Evolutionary conservation across 768 basidiomycete genomes (phyloP).

Genomic region (Tylopilus sp.): DNA sequence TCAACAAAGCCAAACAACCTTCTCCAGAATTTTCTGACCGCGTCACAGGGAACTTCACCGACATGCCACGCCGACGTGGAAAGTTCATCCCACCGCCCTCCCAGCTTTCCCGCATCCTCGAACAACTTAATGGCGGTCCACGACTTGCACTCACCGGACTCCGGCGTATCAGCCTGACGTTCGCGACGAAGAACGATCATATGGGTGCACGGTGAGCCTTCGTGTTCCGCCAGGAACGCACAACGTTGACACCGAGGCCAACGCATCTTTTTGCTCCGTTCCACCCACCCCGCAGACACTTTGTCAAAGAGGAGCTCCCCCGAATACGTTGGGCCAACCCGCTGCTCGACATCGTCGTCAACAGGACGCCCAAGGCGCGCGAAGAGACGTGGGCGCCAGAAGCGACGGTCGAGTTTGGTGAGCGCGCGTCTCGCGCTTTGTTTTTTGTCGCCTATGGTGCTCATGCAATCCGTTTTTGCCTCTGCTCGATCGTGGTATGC

Average conservation of each 20-base stretch:
- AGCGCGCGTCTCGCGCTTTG: conserved; percentile 20
- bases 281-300: conserved; percentile 49
- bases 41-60: neutral
- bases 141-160: conserved; percentile 47
- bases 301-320: conserved; percentile 75
- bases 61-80: conserved; percentile 26
- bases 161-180: conserved; percentile 49
- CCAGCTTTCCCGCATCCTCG: conserved; percentile 52
- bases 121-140: conserved; percentile 48
- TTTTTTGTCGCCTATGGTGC: neutral
- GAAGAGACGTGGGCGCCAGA: conserved; percentile 59
- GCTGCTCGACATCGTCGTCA: conserved; percentile 54
- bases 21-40: neutral
- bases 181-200: conserved; percentile 62
- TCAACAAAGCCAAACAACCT: conserved; percentile 24
- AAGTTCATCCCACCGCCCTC: conserved; percentile 46
- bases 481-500: neutral
- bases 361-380: conserved; percentile 49
- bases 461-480: neutral
- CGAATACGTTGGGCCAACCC: conserved; percentile 79
- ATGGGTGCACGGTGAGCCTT: conserved; percentile 66
- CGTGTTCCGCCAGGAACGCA: neutral
- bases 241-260: neutral
- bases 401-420: conserved; percentile 61
- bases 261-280: no score